Conservation (phyloP, 768 basidiomycete genomes). For the Trametes villosa region DNA sequence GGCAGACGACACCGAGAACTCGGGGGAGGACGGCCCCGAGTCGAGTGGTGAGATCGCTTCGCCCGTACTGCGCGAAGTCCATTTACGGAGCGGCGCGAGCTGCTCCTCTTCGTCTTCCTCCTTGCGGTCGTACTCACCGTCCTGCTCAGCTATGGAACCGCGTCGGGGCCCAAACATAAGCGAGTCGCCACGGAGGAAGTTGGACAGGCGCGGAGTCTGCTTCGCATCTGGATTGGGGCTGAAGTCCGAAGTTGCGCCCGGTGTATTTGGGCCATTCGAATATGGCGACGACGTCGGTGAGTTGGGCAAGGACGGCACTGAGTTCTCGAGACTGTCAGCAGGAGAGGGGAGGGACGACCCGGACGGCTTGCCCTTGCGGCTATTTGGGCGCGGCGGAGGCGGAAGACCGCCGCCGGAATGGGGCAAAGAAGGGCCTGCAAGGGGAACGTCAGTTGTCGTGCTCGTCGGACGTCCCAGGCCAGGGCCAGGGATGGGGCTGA, state of each 20-base stretch:
- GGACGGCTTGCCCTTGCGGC: slow-evolving; percentile 15
- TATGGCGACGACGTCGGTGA: slow-evolving; percentile 16
- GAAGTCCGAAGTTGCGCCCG: slow-evolving; percentile 26
- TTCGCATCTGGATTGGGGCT: slow-evolving; percentile 35
- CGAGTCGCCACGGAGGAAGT: slow-evolving; percentile 22
- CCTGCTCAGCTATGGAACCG: slow-evolving; percentile 3
- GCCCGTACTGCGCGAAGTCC: slow-evolving; percentile 2
- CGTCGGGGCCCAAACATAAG: slow-evolving; percentile 9
- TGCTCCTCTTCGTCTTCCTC: background rate
- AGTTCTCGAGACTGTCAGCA: slow-evolving; percentile 9
- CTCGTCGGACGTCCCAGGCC: background rate
- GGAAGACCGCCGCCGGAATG: slow-evolving; percentile 24
- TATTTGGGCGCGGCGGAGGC: slow-evolving; percentile 30
- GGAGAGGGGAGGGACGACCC: slow-evolving; percentile 24
- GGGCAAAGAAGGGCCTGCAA: slow-evolving; percentile 1
- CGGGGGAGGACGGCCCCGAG: slow-evolving; percentile 20
- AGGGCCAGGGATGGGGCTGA: background rate
- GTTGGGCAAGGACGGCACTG: slow-evolving; percentile 11
- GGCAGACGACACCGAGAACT: slow-evolving; percentile 4
- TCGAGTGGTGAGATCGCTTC: slow-evolving; percentile 6
- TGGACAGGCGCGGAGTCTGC: slow-evolving; percentile 38
- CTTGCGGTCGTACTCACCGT: slow-evolving; percentile 3
- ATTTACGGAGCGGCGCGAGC: background rate
- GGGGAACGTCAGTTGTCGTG: slow-evolving; percentile 1
- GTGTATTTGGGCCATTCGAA: slow-evolving; percentile 13